Base-by-base conservation (phyloP, 2,329 filamentous ascomycete genomes). In the Akanthomyces dipterigenus region DNA sequence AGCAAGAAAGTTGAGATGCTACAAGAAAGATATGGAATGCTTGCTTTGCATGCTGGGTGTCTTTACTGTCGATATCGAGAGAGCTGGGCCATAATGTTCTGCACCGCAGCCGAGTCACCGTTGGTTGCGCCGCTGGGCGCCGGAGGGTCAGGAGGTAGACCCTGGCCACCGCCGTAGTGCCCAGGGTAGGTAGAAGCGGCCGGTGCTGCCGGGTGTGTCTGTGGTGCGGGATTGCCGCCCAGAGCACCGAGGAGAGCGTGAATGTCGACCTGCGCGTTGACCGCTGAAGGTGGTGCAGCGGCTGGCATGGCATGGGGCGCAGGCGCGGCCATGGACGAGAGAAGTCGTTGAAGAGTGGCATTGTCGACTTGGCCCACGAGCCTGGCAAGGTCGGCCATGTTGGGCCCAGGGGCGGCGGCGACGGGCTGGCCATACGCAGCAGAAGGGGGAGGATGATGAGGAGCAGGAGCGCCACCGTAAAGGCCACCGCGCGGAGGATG, bases 61-160 rank as follows among this genome's bases (percentile, higher is more conserved):
- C 9, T 45, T n/a, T 68, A 85, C 69, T 86, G 82, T 64, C 86
- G 80, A 68, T 84, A 88, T 66, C 82, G 84, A 51, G 87, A 83
- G 63, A 91, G 75, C 67, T 90, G 86, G 16, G 87, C 86, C 83
- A 92, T 88, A 56, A 92, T 90, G 67, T 89, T 88, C 70, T 88
- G 83, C 67, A 91, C 80, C 58, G 86, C 77, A 9, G 78, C 76
- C 14, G 77, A 72, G 60, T 76, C 74, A 14, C 70, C 69, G 60
- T 70, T 65, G 63, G 64, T 59, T 45, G 67, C 65, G 48, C 38
- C 26, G 48, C 36, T 18, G n/a, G 48, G 38, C 16, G 36, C 14
- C 8, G 24, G 38, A 20, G 57, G n/a, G 8, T n/a, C 55, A n/a
- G 57, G 48, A 28, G 66, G 68, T 57, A 65, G 63, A 31, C 64